Evolutionary conservation across 2,329 filamentous ascomycete genomes (phyloP).

Genomic region (Domatiomyces catenatus): DNA sequence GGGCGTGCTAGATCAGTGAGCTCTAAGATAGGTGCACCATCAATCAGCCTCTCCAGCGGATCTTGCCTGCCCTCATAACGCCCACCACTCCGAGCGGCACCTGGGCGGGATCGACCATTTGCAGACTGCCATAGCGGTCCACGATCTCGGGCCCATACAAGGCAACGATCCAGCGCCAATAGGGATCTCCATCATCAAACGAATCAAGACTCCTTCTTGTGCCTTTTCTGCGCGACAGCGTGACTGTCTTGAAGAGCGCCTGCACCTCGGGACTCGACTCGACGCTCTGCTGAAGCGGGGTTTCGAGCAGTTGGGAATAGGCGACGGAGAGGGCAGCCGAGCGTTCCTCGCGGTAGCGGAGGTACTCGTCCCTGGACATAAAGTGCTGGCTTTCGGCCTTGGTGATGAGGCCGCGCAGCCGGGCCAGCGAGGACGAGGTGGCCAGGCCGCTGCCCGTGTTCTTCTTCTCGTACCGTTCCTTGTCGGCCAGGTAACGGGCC

Average conservation of each 20-base stretch:
- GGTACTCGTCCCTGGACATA: constrained; percentile 28
- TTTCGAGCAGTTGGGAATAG: constrained; percentile 21
- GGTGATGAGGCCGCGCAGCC: background rate
- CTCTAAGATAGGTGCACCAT: background rate
- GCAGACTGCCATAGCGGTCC: constrained; percentile 25
- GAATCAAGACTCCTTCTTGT: constrained; percentile 12
- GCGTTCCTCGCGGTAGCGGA: constrained; percentile 22
- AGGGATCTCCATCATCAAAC: constrained; percentile 25
- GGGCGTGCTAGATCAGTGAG: background rate
- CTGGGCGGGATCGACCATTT: constrained; percentile 26
- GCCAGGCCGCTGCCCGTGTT: background rate
- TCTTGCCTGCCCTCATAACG: constrained; percentile 26
- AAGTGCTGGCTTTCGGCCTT: constrained; percentile 17
- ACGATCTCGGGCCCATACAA: constrained; percentile 28
- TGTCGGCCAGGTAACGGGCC: constrained; percentile 2
- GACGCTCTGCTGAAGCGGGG: constrained; percentile 22
- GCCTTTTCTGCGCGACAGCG: constrained; percentile 3
- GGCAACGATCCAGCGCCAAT: constrained; percentile 30
- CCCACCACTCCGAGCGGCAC: constrained; percentile 30
- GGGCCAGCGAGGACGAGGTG: background rate
- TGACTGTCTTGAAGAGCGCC: constrained; percentile 2
- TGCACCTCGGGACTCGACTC: constrained; percentile 19
- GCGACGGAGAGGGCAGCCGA: constrained; percentile 20
- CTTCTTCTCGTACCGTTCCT: constrained; percentile 1
- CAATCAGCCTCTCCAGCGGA: constrained; percentile 25